These are phyloP conservation scores for Colletotrichum australisinense DNA, from an alignment of 2,329 filamentous ascomycete species.

Conservation along the genomic window DNA sequence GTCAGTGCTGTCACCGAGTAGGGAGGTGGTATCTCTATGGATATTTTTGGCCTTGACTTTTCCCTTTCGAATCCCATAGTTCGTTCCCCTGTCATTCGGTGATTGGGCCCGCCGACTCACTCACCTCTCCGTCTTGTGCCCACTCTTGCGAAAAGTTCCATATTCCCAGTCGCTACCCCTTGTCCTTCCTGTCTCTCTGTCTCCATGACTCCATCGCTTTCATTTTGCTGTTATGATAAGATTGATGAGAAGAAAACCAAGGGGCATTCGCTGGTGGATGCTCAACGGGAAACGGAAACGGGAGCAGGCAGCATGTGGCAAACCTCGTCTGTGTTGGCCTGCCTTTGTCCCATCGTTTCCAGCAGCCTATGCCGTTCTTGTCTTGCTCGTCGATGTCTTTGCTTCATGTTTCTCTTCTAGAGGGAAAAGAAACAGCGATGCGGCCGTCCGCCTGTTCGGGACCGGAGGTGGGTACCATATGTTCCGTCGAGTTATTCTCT, in stretches of 20 bases:
- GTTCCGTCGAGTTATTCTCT: not conserved
- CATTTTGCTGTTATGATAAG: not conserved
- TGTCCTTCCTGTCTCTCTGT: slow-evolving; percentile 29
- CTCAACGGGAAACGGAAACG: slow-evolving; percentile 23
- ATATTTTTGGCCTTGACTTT: slow-evolving; percentile 16
- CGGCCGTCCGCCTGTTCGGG: not conserved
- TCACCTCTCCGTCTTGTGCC: slow-evolving; percentile 6
- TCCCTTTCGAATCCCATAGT: not conserved
- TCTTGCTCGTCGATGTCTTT: slow-evolving; percentile 15
- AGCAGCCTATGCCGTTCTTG: slow-evolving; percentile 2
- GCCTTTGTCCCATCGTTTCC: slow-evolving; percentile 33
- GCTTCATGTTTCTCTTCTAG: slow-evolving; percentile 16
- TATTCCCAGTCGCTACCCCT: not conserved
- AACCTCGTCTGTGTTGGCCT: not conserved
- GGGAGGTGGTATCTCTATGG: slow-evolving; percentile 21
- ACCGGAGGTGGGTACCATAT: not conserved
- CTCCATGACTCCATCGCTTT: slow-evolving; percentile 23
- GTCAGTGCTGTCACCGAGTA: not conserved
- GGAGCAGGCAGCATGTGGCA: slow-evolving; percentile 24
- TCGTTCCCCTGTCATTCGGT: not conserved
- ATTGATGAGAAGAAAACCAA: slow-evolving; percentile 7
- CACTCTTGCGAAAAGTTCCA: slow-evolving; percentile 1
- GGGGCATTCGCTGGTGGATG: not conserved
- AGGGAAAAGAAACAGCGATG: slow-evolving; percentile 19
- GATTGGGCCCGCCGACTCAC: not conserved